A percentile compares a stretch with the other conserved stretches of the same genome.
Conservation (phyloP, 306 rosid species). For the Aeschynomene evenia region DNA sequence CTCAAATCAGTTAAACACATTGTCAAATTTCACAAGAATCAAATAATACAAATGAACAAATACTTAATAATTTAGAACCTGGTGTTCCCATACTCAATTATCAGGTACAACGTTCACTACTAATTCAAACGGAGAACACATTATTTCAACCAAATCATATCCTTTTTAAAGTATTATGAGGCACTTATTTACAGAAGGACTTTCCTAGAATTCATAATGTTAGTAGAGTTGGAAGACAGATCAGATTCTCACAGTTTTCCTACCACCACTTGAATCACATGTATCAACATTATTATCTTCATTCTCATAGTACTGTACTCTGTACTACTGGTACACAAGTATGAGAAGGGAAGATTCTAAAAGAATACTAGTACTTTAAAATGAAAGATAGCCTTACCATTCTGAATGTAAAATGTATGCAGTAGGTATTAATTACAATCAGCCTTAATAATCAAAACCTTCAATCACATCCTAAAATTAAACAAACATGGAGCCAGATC, state of each 20-base stretch:
- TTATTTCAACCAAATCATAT: not conserved
- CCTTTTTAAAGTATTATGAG: not conserved
- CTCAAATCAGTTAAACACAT: slow-evolving; percentile 2
- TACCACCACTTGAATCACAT: not conserved
- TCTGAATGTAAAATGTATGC: not conserved
- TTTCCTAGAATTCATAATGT: not conserved
- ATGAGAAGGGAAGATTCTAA: not conserved
- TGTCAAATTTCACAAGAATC: not conserved
- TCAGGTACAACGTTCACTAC: not conserved
- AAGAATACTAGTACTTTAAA: not conserved
- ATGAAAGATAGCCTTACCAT: slow-evolving; percentile 28
- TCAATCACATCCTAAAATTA: slow-evolving; percentile 27
- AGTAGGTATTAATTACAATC: too few species aligned
- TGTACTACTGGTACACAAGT: too few species aligned
- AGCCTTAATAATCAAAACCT: slow-evolving; percentile 24
- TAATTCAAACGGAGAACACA: not conserved
- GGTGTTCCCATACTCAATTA: not conserved
- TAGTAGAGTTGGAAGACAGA: too few species aligned
- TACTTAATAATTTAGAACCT: not conserved
- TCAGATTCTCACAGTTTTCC: not conserved
- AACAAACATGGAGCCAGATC: not conserved
- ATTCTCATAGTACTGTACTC: not conserved
- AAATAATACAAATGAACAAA: not conserved
- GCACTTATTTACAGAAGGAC: not conserved
- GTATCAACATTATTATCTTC: not conserved